A percentile compares a stretch with the other conserved stretches of the same genome.
These are phyloP conservation scores for Aspergillaceae sp. DNA, from an alignment of 2,329 filamentous ascomycete species.

Conservation along the genomic window DNA sequence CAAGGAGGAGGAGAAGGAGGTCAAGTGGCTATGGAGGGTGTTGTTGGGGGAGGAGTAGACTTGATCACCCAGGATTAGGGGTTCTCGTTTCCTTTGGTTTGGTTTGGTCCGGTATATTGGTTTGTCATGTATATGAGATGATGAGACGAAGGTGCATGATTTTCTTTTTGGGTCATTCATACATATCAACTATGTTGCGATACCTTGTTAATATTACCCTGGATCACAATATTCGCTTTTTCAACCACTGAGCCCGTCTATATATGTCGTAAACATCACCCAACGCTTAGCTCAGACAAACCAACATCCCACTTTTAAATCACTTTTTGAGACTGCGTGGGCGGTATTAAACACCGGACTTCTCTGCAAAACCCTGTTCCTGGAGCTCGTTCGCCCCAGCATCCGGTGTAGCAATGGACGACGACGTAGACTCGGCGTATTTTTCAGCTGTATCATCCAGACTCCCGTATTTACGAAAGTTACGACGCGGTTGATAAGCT, in stretches of 20 bases:
- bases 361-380: constrained; percentile 49
- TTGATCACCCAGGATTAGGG: no score
- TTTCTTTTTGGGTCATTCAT: background rate
- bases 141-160: background rate
- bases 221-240: background rate
- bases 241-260: background rate
- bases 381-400: constrained; percentile 46
- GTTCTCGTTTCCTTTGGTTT: background rate
- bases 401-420: constrained; percentile 44
- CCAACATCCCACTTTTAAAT: background rate
- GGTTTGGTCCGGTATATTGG: constrained; percentile 6
- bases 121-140: background rate
- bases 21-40: constrained; percentile 33
- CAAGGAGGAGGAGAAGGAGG: constrained; percentile 31
- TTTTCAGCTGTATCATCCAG: constrained; percentile 44
- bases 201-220: background rate
- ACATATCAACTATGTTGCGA: background rate
- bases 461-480: constrained; percentile 58
- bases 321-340: background rate
- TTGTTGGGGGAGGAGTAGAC: constrained; percentile 20
- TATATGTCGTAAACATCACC: background rate
- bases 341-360: constrained; percentile 7
- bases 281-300: background rate
- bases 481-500: constrained; percentile 54
- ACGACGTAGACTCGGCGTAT: constrained; percentile 40